Base-by-base conservation (phyloP, 257 asterid species). In the Solanum tarijense region DNA sequence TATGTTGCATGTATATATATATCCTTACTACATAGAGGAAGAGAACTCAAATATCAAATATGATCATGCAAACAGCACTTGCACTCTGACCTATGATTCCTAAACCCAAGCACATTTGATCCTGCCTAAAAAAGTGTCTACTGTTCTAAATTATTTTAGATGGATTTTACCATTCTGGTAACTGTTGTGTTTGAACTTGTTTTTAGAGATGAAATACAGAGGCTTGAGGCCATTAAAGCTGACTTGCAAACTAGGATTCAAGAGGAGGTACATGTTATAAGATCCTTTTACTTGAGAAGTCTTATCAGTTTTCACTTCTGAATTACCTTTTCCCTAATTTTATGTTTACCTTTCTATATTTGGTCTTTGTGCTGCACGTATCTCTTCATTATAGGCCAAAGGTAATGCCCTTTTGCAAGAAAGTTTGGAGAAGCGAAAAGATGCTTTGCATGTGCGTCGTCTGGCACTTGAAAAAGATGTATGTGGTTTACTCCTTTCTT, bases 391-490 rank as follows among this genome's bases (percentile, higher is more conserved):
- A 88, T 87, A 97, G 99, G 93, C 92, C 60, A 93, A 87, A 85
- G 91, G 69, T 78, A 96, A 93, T 89, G 88, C 93, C 82, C 89
- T 48, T 87, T 87, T 97, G 89, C 94, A 90, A 91, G 96, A 94
- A 85, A 88, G 91, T 89, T 89, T 97, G 86, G 95, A 92, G 91
- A 91, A 83, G 72, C 91, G 94, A 89, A 97, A 94, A 95, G 92
- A 88, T 89, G 92, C 94, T 85, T 87, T 96, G 93, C 94, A 88
- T 72, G 95, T 93, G 88, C 95, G 93, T n/a, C 98, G 98, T 78
- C 83, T 92, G 83, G 94, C 91, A 91, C 99, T 97, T 86, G 98
- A 96, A 92, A 94, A 94, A 89, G 98, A 97, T 79, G 99, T 97
- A 93, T 87, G 92, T 91, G 52, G 83, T 74, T 83, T 76, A 31